Conservation (phyloP, 257 asterid genomes). For the Solanum medicagineum region DNA sequence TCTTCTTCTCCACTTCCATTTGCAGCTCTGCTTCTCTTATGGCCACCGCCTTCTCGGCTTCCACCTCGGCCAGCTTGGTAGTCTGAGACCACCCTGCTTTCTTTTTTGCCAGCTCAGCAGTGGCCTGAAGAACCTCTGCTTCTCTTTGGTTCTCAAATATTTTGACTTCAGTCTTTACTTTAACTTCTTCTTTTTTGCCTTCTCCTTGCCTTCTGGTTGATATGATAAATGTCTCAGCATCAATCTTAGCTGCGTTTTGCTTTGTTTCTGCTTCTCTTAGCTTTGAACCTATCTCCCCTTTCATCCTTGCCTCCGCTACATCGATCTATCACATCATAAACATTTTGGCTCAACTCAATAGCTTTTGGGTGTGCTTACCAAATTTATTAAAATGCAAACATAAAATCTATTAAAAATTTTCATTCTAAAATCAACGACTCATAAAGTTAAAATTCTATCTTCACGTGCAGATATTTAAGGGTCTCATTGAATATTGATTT, state of each 20-base stretch:
- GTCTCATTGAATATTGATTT: no score
- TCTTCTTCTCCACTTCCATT: constrained; percentile 6
- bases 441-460: no score
- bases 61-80: constrained; percentile 48
- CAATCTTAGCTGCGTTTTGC: constrained; percentile 51
- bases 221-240: constrained; percentile 46
- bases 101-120: constrained; percentile 39
- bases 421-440: no score
- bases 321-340: constrained; percentile 4
- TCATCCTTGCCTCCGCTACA: constrained; percentile 56
- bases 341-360: not conserved
- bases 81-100: constrained; percentile 52
- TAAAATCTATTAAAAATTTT: no score
- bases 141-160: constrained; percentile 38
- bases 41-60: constrained; percentile 46
- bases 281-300: constrained; percentile 55
- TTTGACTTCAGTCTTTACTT: constrained; percentile 33
- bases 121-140: constrained; percentile 47
- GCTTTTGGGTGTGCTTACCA: not conserved
- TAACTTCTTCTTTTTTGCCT: constrained; percentile 39
- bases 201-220: constrained; percentile 39
- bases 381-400: no score
- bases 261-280: constrained; percentile 37
- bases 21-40: constrained; percentile 39
- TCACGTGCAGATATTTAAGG: no score